Evolutionary conservation across 352 stramenopile species (phyloP), one percentile per base, ranked within the genome.

Genomic region (Phytopythium mirpurense): DNA sequence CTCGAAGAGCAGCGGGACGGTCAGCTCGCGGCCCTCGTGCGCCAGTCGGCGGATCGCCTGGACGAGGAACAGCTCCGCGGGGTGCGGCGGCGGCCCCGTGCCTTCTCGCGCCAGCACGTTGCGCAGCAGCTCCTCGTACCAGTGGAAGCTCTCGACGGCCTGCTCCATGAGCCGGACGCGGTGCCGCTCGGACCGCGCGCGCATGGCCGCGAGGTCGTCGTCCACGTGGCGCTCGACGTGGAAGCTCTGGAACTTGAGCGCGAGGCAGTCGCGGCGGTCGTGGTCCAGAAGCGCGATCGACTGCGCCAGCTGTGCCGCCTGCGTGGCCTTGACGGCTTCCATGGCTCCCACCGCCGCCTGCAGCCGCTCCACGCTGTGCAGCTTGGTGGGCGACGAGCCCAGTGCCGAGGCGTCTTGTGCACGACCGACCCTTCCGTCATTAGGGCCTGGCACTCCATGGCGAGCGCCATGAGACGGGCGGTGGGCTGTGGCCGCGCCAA

Each of bases 341-440:
- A 87, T 59, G 24, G 67, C 54, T 41, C 77, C 59, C 10, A 89
- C 57, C 11, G 68, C 62, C 14, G 57, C 58, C 54, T 91, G 81
- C 5, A 91, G 57, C 5, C 74, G 65, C 51, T 82, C 68, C 18
- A 88, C 64, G 34, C 65, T 84, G 60, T 91, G 71, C 10, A 69
- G 41, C 31, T 59, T 45, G 2, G 56, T 26, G 2, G 40, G 37
- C 3, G 51, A 57, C 3, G 24, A 2, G 10, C 16, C 18, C 29
- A 21, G 37, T 19, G 16, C 5, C 18, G 14, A 6, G 8, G 15
- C 24, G 32, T 36, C 32, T 2, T 15, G 32, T 5, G 32, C 14
- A 15, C 2, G 5, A 15, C 6, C 21, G 3, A 4, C 12, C n/a
- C 10, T 46, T 11, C 27, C 23, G 1, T 37, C 23, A 9, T 11